Evolutionary conservation across 2,329 filamentous ascomycete species (phyloP).

Genomic region (Neopestalotiopsis rosae): DNA sequence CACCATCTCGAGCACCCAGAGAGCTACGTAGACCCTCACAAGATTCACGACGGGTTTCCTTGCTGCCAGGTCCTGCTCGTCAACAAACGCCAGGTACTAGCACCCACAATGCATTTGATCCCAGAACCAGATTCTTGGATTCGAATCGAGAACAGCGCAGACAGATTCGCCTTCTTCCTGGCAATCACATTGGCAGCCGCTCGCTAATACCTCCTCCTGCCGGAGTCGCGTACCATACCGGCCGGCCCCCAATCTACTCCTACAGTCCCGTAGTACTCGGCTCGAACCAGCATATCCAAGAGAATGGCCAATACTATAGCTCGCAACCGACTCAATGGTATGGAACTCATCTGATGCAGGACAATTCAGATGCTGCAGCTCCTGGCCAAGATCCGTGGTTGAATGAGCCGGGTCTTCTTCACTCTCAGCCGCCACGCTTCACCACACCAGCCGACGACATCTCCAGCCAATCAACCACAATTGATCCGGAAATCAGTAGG

Average conservation of each 20-base stretch:
- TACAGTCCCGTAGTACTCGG: not conserved
- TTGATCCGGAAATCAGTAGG: not conserved
- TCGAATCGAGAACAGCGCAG: not conserved
- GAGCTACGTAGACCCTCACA: not conserved
- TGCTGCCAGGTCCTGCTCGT: not conserved
- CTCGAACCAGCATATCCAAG: not conserved
- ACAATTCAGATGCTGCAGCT: not conserved
- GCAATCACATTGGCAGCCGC: not conserved
- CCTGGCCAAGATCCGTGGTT: not conserved
- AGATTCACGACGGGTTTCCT: not conserved
- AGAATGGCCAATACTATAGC: not conserved
- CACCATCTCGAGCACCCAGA: not conserved
- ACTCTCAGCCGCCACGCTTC: not conserved
- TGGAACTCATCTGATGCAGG: not conserved
- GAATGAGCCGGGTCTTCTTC: not conserved
- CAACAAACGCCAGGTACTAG: not conserved
- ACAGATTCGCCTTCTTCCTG: not conserved
- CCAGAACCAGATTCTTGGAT: not conserved
- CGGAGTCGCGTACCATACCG: not conserved
- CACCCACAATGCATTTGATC: not conserved
- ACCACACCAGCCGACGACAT: not conserved
- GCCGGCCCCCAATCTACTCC: not conserved
- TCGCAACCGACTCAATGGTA: not conserved
- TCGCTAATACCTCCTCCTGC: not conserved
- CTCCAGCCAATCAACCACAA: not conserved